Evolutionary conservation across 352 stramenopile genomes (phyloP).

Genomic region (Globisporangium iwayamae): DNA sequence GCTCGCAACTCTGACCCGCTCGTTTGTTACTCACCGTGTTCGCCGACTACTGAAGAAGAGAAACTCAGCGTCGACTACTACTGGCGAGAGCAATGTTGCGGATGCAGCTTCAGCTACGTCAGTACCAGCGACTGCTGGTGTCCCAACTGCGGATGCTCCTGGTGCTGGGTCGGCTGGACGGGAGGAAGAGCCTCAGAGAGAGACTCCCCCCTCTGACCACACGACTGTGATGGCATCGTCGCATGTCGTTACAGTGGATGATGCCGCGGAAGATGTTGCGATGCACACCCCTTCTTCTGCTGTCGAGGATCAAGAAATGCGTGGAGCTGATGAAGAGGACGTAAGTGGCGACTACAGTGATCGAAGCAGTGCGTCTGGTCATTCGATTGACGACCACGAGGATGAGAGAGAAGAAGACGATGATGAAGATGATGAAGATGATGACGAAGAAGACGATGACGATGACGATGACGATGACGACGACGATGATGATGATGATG

Average conservation of each 20-base stretch:
- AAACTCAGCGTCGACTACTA: conserved; percentile 15
- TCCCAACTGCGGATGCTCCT: not conserved
- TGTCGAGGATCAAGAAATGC: conserved; percentile 57
- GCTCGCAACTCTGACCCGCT: conserved; percentile 71
- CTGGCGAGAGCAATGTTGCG: not conserved
- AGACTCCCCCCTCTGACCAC: not conserved
- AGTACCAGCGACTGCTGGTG: not conserved
- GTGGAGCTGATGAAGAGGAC: conserved; percentile 36
- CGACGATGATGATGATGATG: conserved; percentile 55
- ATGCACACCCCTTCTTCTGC: conserved; percentile 58
- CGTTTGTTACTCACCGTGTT: conserved; percentile 76
- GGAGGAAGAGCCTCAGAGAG: not conserved
- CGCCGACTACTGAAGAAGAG: conserved; percentile 65
- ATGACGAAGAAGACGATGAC: conserved; percentile 60
- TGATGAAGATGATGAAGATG: conserved; percentile 21
- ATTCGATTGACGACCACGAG: conserved; percentile 39
- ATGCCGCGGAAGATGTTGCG: conserved; percentile 48
- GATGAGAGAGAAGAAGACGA: conserved; percentile 24
- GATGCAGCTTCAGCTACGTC: not conserved
- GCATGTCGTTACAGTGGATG: conserved; percentile 4
- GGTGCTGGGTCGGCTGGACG: not conserved
- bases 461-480: conserved; percentile 58
- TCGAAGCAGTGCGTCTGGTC: conserved; percentile 50
- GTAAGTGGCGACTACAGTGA: conserved; percentile 59
- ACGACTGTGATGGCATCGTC: not conserved